Base-by-base conservation (phyloP, 2,329 filamentous ascomycete species). In the Aaosphaeria arxii region DNA sequence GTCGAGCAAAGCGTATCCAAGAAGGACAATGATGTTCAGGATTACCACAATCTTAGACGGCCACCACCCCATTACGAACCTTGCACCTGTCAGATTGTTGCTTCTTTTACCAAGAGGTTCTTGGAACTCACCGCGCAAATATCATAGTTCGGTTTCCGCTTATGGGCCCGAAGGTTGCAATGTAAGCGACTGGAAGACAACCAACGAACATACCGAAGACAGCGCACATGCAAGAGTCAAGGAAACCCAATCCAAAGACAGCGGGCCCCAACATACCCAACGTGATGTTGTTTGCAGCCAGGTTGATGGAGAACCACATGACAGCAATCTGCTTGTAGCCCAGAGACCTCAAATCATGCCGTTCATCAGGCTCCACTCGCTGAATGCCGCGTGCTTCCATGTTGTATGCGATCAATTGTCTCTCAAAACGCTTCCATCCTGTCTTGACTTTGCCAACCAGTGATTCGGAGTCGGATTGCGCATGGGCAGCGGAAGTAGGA, bases 61-160 rank as follows among this genome's bases (percentile, higher is more conserved):
- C 74, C 79, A 86, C 79, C 81, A 86, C 5, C 83, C 83, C 77
- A 85, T 85, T 13, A 78, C 72, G 58, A 83, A 86, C 9, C 82
- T 74, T 28, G 78, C 75, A 52, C 81, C 5, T n/a, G n/a, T 24
- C 17, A 24, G 17, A 24, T 24, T 24, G 17, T 24, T 24, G 17
- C 17, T 24, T 24, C 17, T 24, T 3, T 24, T 3, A 24, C 17
- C 17, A 24, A 24, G 17, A 24, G 17, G 17, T 24, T 11, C 6
- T 44, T 29, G 7, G 1, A 36, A 44, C 52, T 28, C 29, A 57
- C 49, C 62, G 53, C 4, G 81, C 77, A 55, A 83, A 76, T 30
- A 82, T 78, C 79, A 85, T 78, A 42, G 82, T 85, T 45, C 83
- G 72, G 56, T 84, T 83, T 4, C 83, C 83, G 51, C 78, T 82